Base-by-base conservation (phyloP, 2,329 filamentous ascomycete species). In the Pestalotiopsis sp. region DNA sequence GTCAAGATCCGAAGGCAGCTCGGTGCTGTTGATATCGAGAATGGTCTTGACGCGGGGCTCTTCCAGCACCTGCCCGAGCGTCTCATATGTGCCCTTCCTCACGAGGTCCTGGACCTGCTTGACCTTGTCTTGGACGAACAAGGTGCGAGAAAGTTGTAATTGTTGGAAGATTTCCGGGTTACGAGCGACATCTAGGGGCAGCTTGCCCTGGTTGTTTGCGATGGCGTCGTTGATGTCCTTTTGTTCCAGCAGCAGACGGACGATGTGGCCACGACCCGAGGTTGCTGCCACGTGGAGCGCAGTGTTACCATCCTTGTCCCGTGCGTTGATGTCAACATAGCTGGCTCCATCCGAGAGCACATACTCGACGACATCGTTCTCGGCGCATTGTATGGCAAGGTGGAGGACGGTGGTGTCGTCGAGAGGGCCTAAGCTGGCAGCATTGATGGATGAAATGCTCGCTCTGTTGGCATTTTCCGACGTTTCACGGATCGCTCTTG, bases 101-200 rank as follows among this genome's bases (percentile, higher is more conserved):
- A 98, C 91, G 65, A 97, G 84, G 14, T 91, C 88, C 75, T 98
- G 95, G 7, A 98, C 91, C 77, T 95, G 90, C 75, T 90, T 91
- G 14, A 97, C 90, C 78, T 95, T 97, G 71, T 87, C 87, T 75
- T 99, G 96, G 67, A 97, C 91, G 79, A 95, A 98, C 64, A 98
- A 85, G 4, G 95, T 97, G 59, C 95, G 89, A 9, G 94, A 91
- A 17, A 98, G 90, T 80, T 99, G 96, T 65, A 99, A 86, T 76
- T 95, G 91, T 81, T 98, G 95, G 82, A 97, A 98, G 68, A 98
- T 98, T 20, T 98, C 95, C 1, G 96, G 94, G 31, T 91, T 98
- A 52, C 95, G 91, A 4, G 96, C 94, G 57, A 98, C 85, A 76
- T 99, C 96, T 65, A 98, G 88, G 4, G 96, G 91, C 3, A 94